Evolutionary conservation across 768 basidiomycete genomes (phyloP), one percentile per base, ranked within the genome.

Genomic region (Tylopilus plumbeoviolaceoides): DNA sequence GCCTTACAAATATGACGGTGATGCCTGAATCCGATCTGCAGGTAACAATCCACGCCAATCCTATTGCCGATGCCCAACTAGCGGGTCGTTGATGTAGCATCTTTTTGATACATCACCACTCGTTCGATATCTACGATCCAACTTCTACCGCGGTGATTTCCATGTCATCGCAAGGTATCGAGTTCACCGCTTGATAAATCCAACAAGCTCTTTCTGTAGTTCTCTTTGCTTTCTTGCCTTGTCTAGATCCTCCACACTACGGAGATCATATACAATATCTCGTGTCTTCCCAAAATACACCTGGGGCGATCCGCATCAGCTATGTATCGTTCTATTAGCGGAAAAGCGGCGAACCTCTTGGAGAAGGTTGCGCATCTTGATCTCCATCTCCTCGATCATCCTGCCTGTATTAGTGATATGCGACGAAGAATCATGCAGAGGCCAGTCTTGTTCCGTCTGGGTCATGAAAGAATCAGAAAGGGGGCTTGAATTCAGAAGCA

Each of bases 301-400:
- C 87, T 89, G 57, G 12, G 47, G 28, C 44, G 47, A n/a, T 39
- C 21, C 0, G n/a, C 4, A 42, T 70, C 20, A 69, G 48, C 4
- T 17, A n/a, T 11, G 30, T 8, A 30, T 47, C 4, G 20, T 46
- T 47, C 38, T 18, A 38, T 45, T 7, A 46, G 43, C 33, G 18
- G 23, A 55, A 30, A 50, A 47, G 28, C 52, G 23, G 38, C 73
- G 43, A 54, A 84, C 91, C 76, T 94, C 91, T 70, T 92, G 89
- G 44, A 99, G 76, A 51, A 93, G 74, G 70, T 97, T 97, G 36
- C 97, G 82, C 92, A 98, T 94, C 75, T 98, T 98, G 69, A 95
- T 92, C 72, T 99, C 97, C 91, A 95, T 95, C 58, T 98, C 97
- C 70, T 99, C 97, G 57, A 99, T 86, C 85, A 98, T 88, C 59